These are phyloP conservation scores for Saturnispora hagleri DNA, from an alignment of 805 yeast species.

Conservation along the genomic window DNA sequence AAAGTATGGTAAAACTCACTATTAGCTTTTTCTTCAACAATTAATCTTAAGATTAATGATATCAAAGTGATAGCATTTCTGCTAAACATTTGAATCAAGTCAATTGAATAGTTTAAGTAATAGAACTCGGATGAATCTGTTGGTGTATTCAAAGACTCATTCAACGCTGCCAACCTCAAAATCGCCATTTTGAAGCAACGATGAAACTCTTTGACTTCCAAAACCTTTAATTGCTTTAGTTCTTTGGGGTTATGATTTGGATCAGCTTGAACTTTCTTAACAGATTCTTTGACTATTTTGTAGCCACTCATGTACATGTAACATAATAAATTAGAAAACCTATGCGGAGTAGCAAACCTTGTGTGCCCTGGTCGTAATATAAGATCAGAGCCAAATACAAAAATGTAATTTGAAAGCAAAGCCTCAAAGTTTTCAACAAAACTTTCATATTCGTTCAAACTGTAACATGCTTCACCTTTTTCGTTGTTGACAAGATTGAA, in stretches of 20 bases:
- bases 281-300: constrained; percentile 4
- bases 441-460: constrained; percentile 15
- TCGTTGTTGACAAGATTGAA: neutral
- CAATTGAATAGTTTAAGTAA: constrained; percentile 7
- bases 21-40: constrained; percentile 5
- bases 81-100: constrained; percentile 18
- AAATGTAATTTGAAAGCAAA: constrained; percentile 8
- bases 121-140: neutral
- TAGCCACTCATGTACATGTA: constrained; percentile 17
- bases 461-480: neutral
- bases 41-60: constrained; percentile 12
- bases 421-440: constrained; percentile 15
- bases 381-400: constrained; percentile 8
- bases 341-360: neutral
- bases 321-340: constrained; percentile 14
- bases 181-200: constrained; percentile 16
- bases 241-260: neutral
- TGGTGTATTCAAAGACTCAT: constrained; percentile 10
- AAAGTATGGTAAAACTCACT: neutral
- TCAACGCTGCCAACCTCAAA: constrained; percentile 15
- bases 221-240: constrained; percentile 9
- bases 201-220: constrained; percentile 13
- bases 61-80: constrained; percentile 13
- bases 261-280: neutral
- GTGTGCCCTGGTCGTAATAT: neutral